Evolutionary conservation across 495 filamentous ascomycete species (phyloP).

Genomic region (Penicillium waksmanii): DNA sequence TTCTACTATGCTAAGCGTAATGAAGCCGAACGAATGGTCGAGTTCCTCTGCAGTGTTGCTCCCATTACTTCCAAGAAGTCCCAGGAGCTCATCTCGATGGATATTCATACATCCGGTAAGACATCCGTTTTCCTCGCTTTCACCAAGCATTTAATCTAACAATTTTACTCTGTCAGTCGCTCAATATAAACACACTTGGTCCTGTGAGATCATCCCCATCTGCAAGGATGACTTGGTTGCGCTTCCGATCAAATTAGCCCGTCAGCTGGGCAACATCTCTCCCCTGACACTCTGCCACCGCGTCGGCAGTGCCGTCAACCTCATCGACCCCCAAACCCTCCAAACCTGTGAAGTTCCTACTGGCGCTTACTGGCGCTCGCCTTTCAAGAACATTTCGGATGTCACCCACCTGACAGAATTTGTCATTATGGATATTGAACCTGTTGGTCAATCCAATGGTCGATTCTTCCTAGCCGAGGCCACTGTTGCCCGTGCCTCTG

Average conservation of each 20-base stretch:
- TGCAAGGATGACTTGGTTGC: conserved; percentile 97
- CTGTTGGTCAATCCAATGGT: conserved; percentile 71
- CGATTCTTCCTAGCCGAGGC: conserved; percentile 83
- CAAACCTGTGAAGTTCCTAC: conserved; percentile 85
- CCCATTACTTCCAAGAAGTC: conserved; percentile 64
- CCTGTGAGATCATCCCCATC: conserved; percentile 83
- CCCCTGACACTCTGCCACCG: conserved; percentile 82
- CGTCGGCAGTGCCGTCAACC: conserved; percentile 86
- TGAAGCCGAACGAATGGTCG: conserved; percentile 88
- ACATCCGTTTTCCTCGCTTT: conserved; percentile 76
- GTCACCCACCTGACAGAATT: conserved; percentile 87
- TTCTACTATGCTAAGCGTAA: conserved; percentile 91
- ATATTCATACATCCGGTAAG: conserved; percentile 86
- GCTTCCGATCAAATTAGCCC: conserved; percentile 86
- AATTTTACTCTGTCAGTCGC: not conserved
- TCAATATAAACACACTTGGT: conserved; percentile 29
- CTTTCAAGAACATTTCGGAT: conserved; percentile 82
- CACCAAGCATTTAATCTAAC: not conserved
- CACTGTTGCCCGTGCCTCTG: conserved; percentile 82
- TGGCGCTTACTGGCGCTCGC: conserved; percentile 81
- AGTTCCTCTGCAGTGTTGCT: conserved; percentile 72
- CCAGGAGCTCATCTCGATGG: conserved; percentile 88
- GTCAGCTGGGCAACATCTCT: conserved; percentile 80
- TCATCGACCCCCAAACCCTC: conserved; percentile 88
- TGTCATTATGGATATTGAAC: conserved; percentile 92